Conservation (phyloP, 352 stramenopile genomes). For the Thraustochytrium striatum region DNA sequence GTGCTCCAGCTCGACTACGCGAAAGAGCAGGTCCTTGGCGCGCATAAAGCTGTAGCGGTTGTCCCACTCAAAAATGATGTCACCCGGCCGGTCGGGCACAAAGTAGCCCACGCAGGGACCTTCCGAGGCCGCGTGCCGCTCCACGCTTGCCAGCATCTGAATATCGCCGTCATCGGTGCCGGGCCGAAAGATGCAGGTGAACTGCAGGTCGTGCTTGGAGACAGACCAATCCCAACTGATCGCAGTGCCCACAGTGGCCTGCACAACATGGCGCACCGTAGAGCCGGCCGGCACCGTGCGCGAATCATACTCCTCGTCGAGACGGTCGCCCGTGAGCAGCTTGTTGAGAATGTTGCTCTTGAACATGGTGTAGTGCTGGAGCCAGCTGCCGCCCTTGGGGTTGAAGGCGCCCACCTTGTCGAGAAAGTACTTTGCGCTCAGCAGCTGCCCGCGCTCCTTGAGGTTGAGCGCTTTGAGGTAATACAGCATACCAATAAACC, state of each 20-base stretch:
- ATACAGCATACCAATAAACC: constrained; percentile 39
- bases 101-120: constrained; percentile 41
- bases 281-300: constrained; percentile 12
- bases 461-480: constrained; percentile 47
- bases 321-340: background rate
- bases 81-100: background rate
- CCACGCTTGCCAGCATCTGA: constrained; percentile 15
- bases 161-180: background rate
- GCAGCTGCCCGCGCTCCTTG: constrained; percentile 27
- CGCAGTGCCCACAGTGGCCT: background rate
- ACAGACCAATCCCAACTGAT: constrained; percentile 29
- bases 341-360: constrained; percentile 45
- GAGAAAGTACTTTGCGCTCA: constrained; percentile 15
- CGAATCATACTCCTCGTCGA: constrained; percentile 23
- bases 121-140: constrained; percentile 9
- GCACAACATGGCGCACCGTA: background rate
- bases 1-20: background rate
- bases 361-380: constrained; percentile 49
- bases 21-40: constrained; percentile 17
- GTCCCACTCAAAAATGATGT: constrained; percentile 48
- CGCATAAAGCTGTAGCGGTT: constrained; percentile 49
- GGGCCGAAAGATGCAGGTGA: constrained; percentile 28
- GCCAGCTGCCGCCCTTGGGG: constrained; percentile 23
- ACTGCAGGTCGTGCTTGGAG: constrained; percentile 43
- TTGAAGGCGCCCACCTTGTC: background rate